Evolutionary conservation across 805 yeast genomes (phyloP), one percentile per base, ranked within the genome.

Genomic region (Hanseniaspora singularis): DNA sequence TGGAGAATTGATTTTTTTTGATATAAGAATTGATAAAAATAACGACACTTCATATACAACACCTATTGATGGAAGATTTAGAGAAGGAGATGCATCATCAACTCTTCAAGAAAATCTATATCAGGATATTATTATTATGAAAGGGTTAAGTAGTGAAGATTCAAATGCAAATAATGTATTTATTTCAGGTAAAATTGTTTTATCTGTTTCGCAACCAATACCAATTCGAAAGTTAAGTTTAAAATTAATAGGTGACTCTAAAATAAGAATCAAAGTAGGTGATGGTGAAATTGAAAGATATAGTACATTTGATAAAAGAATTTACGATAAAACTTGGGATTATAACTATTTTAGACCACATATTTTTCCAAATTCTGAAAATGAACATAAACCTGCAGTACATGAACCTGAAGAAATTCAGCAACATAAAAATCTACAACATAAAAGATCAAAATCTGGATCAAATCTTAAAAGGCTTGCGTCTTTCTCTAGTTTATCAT

Each of bases 311-410:
- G 81, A 79, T 46, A 76, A 73, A 54, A 68, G 74, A 34, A 61
- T 89, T 14, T 88, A 73, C 59, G 94, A 86, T 54, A 80, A 81
- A 58, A 70, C 66, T 34, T 85, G 95, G 95, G 86, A 81, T 53
- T 71, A 76, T 53, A 66, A 73, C 23, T 81, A 79, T 49, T 63
- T 80, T 38, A 69, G 70, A 50, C 68, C 65, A 49, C 60, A 64
- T 50, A 56, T 64, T n/a, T 33, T 33, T 15, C 38, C n/a, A n/a
- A n/a, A n/a, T n/a, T n/a, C 38, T 20, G 34, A 12, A 32, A 33
- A 20, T 33, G 9, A 8, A 39, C 55, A 59, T 16, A 59, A 64
- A 41, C 48, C 59, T 51, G 53, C 36, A 43, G 31, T 31, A 2
- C 34, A 36, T 22, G 42, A 15, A 40, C 46, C 49, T 51, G 54